Evolutionary conservation across 179 eudicot genomes (phyloP).

Genomic region (Monotropa hypopitys): DNA sequence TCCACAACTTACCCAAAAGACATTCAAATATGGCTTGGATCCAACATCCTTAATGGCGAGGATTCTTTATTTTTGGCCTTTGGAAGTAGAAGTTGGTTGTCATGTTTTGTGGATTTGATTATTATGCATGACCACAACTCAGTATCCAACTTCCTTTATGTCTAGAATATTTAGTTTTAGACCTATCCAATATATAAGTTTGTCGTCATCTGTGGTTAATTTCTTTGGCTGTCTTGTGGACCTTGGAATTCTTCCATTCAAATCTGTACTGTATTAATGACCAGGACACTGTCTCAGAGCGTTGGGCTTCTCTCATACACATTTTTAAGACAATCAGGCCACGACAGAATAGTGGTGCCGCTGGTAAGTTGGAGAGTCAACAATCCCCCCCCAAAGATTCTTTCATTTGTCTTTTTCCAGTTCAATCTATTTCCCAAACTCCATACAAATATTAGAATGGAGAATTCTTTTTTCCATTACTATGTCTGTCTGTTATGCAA

Average conservation of each 20-base stretch:
- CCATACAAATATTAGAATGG: too few relatives aligned
- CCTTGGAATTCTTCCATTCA: neutral
- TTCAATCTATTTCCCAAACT: too few relatives aligned
- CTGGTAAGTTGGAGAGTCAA: too few relatives aligned
- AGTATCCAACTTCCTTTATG: neutral
- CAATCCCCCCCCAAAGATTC: too few relatives aligned
- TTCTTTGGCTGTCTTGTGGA: too few relatives aligned
- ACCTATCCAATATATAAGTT: neutral
- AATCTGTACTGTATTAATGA: neutral
- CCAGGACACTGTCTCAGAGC: slow-evolving; percentile 73
- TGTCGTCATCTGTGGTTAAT: neutral
- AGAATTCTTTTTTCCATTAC: too few relatives aligned
- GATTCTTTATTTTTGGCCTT: neutral
- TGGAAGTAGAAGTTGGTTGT: neutral
- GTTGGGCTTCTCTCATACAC: slow-evolving; percentile 83
- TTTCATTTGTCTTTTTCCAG: slow-evolving; percentile 10
- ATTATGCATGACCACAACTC: neutral
- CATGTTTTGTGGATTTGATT: neutral
- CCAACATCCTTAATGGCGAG: neutral
- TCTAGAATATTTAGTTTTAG: neutral
- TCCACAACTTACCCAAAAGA: too few relatives aligned
- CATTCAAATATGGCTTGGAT: neutral
- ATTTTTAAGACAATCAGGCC: slow-evolving; percentile 52
- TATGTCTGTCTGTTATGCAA: too few relatives aligned
- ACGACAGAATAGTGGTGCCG: slow-evolving; percentile 84